Base-by-base conservation (phyloP, 306 rosid genomes). In the Acmispon strigosus region DNA sequence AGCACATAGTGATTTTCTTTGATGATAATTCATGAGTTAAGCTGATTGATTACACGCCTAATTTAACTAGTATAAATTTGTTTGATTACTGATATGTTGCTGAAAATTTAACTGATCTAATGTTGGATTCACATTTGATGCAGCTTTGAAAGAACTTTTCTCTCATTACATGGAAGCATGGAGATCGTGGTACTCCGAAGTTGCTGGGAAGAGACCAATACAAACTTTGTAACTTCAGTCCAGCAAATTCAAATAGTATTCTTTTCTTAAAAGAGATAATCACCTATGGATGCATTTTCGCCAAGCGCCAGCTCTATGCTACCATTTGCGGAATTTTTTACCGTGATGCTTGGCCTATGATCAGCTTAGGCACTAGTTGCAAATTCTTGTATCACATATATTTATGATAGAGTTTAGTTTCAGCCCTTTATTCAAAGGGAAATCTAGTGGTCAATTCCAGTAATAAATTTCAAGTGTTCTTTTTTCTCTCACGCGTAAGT, bases 81-180 rank as follows among this genome's bases (percentile, higher is more conserved):
- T 8, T 54, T 51, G 63, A 36, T 36, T 65, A 7, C 34, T 18
- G 32, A 37, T 9, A 22, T 74, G 20, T 53, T 20, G 14, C 18
- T 36, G 59, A 42, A 29, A 29, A 19, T 55, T 56, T 14, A 58
- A 45, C 69, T 67, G 18, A 74, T 63, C 20, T 27, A 63, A 29
- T 15, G 55, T 15, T 37, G 12, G 53, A 11, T 74, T 66, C 34
- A 16, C 37, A 61, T 68, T 16, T 65, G 43, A 63, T 78, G 82
- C 88, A 90, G 98, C 90, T 49, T 66, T 93, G 82, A 88, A 63
- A 80, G 99, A 94, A 13, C 88, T 94, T 20, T 91, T 86, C 80
- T 74, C 94, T 13, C 97, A 94, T 83, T 94, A 89, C 81, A 77
- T 79, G 90, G 96, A 94, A 70, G 97, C 99, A 62, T 90, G 96